Evolutionary conservation across 129 eudicot genomes (phyloP).

Genomic region (Daucus carota): DNA sequence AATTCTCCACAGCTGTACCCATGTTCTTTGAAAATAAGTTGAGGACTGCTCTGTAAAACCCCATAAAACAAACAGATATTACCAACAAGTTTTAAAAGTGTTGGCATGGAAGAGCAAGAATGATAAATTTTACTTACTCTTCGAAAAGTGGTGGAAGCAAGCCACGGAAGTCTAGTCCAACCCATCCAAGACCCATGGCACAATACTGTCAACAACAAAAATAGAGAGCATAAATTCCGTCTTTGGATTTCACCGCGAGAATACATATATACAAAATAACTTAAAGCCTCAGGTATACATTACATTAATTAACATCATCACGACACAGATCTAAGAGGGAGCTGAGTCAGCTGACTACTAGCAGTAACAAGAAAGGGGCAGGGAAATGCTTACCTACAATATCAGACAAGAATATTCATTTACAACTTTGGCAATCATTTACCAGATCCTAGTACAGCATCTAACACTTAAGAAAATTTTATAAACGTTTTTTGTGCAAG

Average conservation of each 20-base stretch:
- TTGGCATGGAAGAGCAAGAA: neutral
- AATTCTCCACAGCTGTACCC: constrained; percentile 86
- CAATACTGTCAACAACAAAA: constrained; percentile 59
- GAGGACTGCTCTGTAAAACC: constrained; percentile 70
- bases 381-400: neutral
- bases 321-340: neutral
- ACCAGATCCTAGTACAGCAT: neutral
- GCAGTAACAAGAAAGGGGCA: neutral
- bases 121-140: constrained; percentile 46
- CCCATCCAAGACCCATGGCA: constrained; percentile 99
- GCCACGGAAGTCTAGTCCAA: constrained; percentile 93
- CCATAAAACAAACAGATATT: constrained; percentile 7
- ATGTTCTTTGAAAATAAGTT: constrained; percentile 81
- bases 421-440: neutral
- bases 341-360: neutral
- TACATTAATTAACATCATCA: neutral
- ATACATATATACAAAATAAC: neutral
- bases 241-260: neutral
- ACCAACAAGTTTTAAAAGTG: neutral
- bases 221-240: neutral
- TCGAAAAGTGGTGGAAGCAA: constrained; percentile 98
- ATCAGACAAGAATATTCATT: neutral
- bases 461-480: neutral
- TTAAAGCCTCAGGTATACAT: neutral
- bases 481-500: neutral